A percentile compares a stretch with the other conserved stretches of the same genome.
Evolutionary conservation across 306 rosid species (phyloP).

Genomic region (Clitoria ternatea): DNA sequence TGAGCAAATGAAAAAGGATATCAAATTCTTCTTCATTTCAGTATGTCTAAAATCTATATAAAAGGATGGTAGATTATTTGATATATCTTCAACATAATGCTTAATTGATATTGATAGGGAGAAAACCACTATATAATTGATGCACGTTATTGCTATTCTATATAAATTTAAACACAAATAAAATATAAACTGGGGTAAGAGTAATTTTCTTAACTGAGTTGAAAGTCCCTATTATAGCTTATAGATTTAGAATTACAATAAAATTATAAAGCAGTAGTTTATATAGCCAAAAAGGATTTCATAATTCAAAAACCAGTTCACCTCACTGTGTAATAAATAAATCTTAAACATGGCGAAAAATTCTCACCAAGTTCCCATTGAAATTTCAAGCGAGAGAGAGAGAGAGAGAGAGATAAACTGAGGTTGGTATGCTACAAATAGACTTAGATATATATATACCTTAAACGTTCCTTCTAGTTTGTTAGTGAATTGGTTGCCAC

Average conservation of each 20-base stretch:
- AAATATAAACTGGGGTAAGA: not conserved
- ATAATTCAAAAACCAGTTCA: constrained; percentile 10
- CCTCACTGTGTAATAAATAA: not conserved
- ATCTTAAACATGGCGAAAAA: not conserved
- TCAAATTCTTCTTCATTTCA: not conserved
- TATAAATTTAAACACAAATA: not conserved
- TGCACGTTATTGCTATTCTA: not conserved
- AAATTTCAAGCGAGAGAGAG: not conserved
- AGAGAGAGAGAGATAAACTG: constrained; percentile 7
- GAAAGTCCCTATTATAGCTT: not conserved
- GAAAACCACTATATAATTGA: not conserved
- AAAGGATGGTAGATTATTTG: not conserved
- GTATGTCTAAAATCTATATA: not conserved
- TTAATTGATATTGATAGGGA: not conserved
- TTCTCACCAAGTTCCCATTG: constrained; percentile 6
- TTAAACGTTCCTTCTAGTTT: constrained; percentile 97
- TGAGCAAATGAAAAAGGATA: not conserved
- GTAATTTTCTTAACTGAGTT: not conserved
- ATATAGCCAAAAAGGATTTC: not conserved
- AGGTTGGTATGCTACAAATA: not conserved
- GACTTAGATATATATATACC: constrained; percentile 41
- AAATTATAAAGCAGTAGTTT: not conserved
- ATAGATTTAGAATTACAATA: not conserved
- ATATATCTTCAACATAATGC: not conserved
- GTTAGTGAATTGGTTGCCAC: constrained; percentile 96